A percentile compares a stretch with the other conserved stretches of the same genome.
Conservation (phyloP, 345 rosid species). For the Pseudoturritis turrita region DNA sequence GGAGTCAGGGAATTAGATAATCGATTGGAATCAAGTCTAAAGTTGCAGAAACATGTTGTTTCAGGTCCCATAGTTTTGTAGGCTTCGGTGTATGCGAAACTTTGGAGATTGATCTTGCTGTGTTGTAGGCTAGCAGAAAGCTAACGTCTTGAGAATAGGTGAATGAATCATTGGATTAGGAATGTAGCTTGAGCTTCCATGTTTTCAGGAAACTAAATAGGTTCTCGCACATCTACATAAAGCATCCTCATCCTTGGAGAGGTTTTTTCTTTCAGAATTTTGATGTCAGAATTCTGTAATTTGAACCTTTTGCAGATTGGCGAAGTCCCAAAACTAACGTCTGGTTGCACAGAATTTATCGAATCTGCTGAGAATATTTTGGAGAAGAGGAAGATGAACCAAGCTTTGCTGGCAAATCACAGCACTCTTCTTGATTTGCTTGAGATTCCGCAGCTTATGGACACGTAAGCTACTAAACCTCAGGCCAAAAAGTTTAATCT, state of each 20-base stretch:
- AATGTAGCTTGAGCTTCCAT: constrained; percentile 1
- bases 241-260: background rate
- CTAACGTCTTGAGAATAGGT: background rate
- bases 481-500: background rate
- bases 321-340: constrained; percentile 72
- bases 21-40: background rate
- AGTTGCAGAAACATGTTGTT: background rate
- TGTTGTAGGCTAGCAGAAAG: background rate
- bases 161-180: constrained; percentile 20
- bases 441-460: constrained; percentile 99
- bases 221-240: background rate
- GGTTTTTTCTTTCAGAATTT: background rate
- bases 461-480: constrained; percentile 61
- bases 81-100: background rate
- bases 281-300: background rate
- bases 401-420: constrained; percentile 79
- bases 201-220: background rate
- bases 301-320: constrained; percentile 48
- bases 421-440: constrained; percentile 95
- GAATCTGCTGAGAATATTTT: constrained; percentile 83
- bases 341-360: constrained; percentile 85
- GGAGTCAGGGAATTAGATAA: background rate
- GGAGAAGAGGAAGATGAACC: constrained; percentile 96
- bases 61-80: background rate
- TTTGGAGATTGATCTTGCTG: background rate